Evolutionary conservation across 2,329 filamentous ascomycete species (phyloP).

Genomic region (Calcarisporium arbuscula): DNA sequence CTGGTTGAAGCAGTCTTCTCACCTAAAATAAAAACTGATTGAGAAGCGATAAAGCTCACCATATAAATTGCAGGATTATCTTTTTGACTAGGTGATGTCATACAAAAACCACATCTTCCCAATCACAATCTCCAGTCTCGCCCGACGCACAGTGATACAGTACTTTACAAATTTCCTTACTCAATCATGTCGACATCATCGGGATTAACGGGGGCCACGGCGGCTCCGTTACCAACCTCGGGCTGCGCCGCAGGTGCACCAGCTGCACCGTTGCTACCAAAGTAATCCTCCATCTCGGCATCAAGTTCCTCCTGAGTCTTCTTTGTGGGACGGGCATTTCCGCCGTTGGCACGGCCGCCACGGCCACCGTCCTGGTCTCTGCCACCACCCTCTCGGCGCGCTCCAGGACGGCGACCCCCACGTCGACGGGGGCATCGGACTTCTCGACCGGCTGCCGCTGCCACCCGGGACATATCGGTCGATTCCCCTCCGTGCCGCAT

Average conservation of each 20-base stretch:
- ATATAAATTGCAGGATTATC: too few species aligned
- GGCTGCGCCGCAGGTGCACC: conserved; percentile 22
- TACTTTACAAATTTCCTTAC: conserved; percentile 23
- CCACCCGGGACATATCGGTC: conserved; percentile 72
- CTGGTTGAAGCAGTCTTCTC: too few species aligned
- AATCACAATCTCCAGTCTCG: too few species aligned
- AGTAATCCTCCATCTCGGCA: conserved; percentile 96
- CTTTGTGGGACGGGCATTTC: conserved; percentile 48
- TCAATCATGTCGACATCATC: conserved; percentile 70
- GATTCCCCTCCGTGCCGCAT: conserved; percentile 59
- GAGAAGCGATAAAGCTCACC: too few species aligned
- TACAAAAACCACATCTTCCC: too few species aligned
- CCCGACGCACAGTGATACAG: neutral
- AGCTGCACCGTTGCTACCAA: conserved; percentile 42
- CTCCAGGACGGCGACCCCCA: conserved; percentile 45
- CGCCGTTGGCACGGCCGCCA: conserved; percentile 29
- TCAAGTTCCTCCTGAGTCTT: conserved; percentile 92
- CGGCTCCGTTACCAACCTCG: conserved; percentile 27
- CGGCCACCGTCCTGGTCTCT: conserved; percentile 28
- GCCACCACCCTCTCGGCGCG: conserved; percentile 33
- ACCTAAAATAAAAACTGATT: neutral
- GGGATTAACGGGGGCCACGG: conserved; percentile 21
- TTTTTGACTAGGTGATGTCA: too few species aligned
- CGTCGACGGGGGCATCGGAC: conserved; percentile 51
- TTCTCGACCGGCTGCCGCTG: conserved; percentile 45